Base-by-base conservation (phyloP, 1,284 basidiomycete species). In the Flammula alnicola region DNA sequence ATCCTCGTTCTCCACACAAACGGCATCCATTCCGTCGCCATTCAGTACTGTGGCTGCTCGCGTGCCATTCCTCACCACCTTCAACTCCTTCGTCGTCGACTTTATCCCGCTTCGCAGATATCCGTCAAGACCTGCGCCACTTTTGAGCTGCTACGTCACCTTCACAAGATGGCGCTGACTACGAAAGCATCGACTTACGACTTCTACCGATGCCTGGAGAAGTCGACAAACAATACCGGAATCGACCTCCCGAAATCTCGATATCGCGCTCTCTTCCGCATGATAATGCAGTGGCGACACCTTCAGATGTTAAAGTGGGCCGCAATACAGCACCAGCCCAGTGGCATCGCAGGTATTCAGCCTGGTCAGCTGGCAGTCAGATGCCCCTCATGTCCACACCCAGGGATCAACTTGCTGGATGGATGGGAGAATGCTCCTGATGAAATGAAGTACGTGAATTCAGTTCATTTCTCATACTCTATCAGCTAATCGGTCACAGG, bases 301-400 rank as follows among this genome's bases (percentile, higher is more conserved):
- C 33, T 67, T 4, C 47, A 54, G 20, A 36, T 58, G 26, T 31
- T 60, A 7, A 64, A 65, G 44, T 45, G 60, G 10, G 55, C 45
- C 3, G 64, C 62, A 3, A 48, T 57, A 14, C 62, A 51, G 1
- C 51, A 63, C 46, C 55, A 62, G 27, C 51, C 54, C 11, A n/a
- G 36, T 23, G 57, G 62, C 5, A 43, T 59, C 3, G 52, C 30
- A 3, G 51, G 32, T 3, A 66, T 64, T 5, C 23, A 36, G 16
- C 41, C 27, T 3, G 66, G 66, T 1, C 50, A 61, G 22, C 58
- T 57, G 11, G 64, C 60, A 2, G 32, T 68, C 4, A 40, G 51
- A 8, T 68, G 65, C 44, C 61, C 63, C 4, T 65, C 67, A 7
- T 70, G 65, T 44, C 67, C 66, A 1, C 60, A 63, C 12, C 62